Evolutionary conservation across 805 yeast species (phyloP).

Genomic region (Candida saitoana): DNA sequence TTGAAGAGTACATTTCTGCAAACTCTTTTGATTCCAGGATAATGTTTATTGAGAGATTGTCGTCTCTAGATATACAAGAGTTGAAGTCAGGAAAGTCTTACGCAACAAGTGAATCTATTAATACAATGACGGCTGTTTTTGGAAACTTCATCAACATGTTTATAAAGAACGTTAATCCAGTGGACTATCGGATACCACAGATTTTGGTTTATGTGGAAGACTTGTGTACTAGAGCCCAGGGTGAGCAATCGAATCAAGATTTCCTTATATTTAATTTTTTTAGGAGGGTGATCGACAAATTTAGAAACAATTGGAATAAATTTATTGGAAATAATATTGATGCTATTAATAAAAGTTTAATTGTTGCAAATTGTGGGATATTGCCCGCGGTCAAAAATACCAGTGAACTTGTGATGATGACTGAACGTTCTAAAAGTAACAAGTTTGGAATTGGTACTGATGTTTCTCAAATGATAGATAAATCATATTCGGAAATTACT

Average conservation of each 20-base stretch:
- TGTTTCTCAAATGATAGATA: constrained; percentile 21
- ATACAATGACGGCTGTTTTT: constrained; percentile 46
- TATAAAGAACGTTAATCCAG: constrained; percentile 33
- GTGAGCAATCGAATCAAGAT: constrained; percentile 56
- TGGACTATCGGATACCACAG: constrained; percentile 31
- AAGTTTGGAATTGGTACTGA: constrained; percentile 14
- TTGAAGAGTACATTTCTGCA: constrained; percentile 24
- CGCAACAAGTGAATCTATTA: constrained; percentile 47
- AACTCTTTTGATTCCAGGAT: constrained; percentile 29
- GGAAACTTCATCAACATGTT: constrained; percentile 34
- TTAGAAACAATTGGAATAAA: constrained; percentile 54
- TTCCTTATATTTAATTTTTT: constrained; percentile 48
- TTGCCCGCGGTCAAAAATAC: constrained; percentile 31
- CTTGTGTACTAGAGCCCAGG: constrained; percentile 32
- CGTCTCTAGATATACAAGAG: constrained; percentile 22
- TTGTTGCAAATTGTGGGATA: constrained; percentile 35
- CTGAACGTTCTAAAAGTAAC: constrained; percentile 31
- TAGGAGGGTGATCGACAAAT: constrained; percentile 48
- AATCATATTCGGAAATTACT: constrained; percentile 29
- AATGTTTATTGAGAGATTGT: constrained; percentile 22
- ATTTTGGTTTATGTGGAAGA: constrained; percentile 27
- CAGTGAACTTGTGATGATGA: constrained; percentile 27
- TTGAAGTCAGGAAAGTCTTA: constrained; percentile 38
- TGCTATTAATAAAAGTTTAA: constrained; percentile 28
- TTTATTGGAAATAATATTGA: constrained; percentile 54